phyloP scores from a whole-genome alignment of 1,284 basidiomycete genomes.

The Cutaneotrichosporon sp. region DNA sequence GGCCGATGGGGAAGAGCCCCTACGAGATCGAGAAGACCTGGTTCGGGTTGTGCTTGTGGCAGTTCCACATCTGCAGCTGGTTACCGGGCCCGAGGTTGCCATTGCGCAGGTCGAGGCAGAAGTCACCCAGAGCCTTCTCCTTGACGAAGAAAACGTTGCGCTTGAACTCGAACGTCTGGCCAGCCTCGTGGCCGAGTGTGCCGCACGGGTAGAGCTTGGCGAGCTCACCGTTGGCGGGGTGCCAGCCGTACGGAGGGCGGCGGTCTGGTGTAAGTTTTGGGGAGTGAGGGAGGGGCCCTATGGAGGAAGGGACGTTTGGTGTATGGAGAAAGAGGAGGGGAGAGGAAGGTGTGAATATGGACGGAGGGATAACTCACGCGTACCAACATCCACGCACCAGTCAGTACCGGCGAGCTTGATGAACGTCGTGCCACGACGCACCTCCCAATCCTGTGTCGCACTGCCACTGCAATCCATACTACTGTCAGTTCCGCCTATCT shows the following conservation, averaged over 20 bases:
- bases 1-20: too few relatives aligned
- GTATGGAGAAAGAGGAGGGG: too few relatives aligned
- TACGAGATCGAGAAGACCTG: constrained; percentile 19
- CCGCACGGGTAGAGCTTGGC: constrained; percentile 9
- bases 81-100: constrained; percentile 19
- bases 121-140: constrained; percentile 7
- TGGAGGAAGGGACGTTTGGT: too few relatives aligned
- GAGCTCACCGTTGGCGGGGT: not conserved
- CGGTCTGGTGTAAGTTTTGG: not conserved
- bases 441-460: constrained; percentile 19
- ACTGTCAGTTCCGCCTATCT: not conserved
- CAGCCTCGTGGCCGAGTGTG: not conserved
- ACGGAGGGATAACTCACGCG: not conserved
- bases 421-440: constrained; percentile 11
- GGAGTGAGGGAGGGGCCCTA: too few relatives aligned
- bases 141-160: not conserved
- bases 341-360: not conserved
- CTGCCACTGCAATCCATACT: constrained; percentile 26
- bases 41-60: constrained; percentile 24
- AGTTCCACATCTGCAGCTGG: constrained; percentile 35
- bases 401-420: constrained; percentile 26
- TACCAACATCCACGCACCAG: constrained; percentile 33
- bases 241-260: constrained; percentile 6
- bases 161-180: not conserved
- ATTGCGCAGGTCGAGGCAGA: constrained; percentile 33